Base-by-base conservation (phyloP, 164 flowering plant species). In the Aristolochia californica region DNA sequence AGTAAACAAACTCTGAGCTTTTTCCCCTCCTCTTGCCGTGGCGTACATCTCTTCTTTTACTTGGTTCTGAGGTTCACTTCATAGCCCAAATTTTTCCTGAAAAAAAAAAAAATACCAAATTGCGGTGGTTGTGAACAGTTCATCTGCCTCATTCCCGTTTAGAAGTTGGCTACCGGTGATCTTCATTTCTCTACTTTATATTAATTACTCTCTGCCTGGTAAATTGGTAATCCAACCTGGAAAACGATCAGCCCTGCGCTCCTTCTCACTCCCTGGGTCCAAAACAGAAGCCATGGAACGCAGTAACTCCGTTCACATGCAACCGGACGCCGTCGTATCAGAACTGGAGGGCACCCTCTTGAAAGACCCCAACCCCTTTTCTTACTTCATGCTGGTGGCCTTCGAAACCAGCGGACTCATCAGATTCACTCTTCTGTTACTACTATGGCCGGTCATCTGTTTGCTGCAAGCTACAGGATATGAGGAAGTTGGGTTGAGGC, bases 361-460 rank as follows among this genome's bases (percentile, higher is more conserved):
- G 27, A 87, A 73, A 48, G 70, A 80, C 52, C 68, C 72, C 0
- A 82, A 87, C 60, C 75, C 84, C 0, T 90, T 89, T 64, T 77
- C 91, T 18, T 94, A 87, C 79, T 94, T 84, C 86, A 89, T 94
- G 99, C 65, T 94, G 17, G 78, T 90, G 17, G 97, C 96, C 0
- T 94, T 90, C 59, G 97, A 94, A 62, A 91, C 93, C 0, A 85
- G 89, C 4, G 93, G 93, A 23, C 58, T 94, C 45, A 56, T 94
- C 23, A 85, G 99, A 2, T 87, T 90, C 52, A 69, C 82, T 0
- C 12, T 87, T 20, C 67, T 94, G 60, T 63, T 94, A 38, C 0
- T 76, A 2, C 18, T 77, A 1, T 90, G 97, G 96, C 99, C 99
- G 0, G 30, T 87, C 11, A 65, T 85, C 25, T 62, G 71, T 10